phyloP scores from a whole-genome alignment of 2,329 filamentous ascomycete species.

The Trichoderma brevicompactum region DNA sequence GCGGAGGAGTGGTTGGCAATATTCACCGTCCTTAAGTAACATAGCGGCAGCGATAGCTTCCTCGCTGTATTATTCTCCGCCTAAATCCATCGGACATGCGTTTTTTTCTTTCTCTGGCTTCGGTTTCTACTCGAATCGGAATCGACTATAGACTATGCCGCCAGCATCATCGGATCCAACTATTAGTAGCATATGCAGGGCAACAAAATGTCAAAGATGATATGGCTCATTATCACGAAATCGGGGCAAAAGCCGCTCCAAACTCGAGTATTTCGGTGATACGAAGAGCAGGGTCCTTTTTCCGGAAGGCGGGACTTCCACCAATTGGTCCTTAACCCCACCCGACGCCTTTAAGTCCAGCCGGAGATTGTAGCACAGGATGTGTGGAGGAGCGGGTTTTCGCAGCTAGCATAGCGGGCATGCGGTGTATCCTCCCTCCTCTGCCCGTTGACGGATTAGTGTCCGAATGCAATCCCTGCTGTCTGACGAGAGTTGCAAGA shows the following conservation, averaged over 20 bases:
- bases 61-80: neutral
- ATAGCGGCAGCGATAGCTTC: neutral
- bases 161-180: neutral
- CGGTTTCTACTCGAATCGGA: neutral
- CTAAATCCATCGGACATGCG: neutral
- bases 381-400: constrained; percentile 4
- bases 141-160: neutral
- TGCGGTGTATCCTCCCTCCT: neutral
- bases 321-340: constrained; percentile 8
- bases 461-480: neutral
- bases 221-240: neutral
- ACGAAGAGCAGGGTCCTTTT: constrained; percentile 5
- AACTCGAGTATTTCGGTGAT: constrained; percentile 2
- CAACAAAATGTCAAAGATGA: neutral
- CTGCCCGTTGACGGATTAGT: neutral
- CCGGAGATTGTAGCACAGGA: constrained; percentile 11
- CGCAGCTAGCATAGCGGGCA: constrained; percentile 3
- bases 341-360: neutral
- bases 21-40: neutral
- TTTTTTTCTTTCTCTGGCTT: neutral
- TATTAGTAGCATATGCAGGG: neutral
- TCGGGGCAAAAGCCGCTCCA: neutral
- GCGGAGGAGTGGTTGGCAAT: neutral
- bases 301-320: constrained; percentile 5
- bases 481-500: constrained; percentile 15